Conservation (phyloP, 1,284 basidiomycete genomes). For the Leccinum subspadiceum region DNA sequence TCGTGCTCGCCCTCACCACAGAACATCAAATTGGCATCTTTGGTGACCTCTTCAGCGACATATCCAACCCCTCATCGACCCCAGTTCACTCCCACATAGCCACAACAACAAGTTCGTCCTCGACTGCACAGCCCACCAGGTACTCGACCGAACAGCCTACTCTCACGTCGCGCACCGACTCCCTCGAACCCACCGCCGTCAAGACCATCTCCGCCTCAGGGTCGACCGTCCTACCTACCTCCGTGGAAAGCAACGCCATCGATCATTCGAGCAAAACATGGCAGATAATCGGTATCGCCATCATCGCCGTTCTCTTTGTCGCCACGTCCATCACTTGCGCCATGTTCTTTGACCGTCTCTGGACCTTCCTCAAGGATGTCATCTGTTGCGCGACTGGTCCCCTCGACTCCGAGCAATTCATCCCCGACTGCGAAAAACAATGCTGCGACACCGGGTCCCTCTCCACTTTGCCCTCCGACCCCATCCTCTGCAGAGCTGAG, state of each 20-base stretch:
- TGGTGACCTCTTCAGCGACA: slow-evolving; percentile 12
- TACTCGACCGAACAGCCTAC: background rate
- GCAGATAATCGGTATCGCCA: slow-evolving; percentile 65
- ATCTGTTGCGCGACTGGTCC: slow-evolving; percentile 39
- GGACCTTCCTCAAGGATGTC: slow-evolving; percentile 52
- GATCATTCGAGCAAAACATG: slow-evolving; percentile 40
- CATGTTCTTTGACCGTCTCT: slow-evolving; percentile 68
- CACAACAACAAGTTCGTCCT: background rate
- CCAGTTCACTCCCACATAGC: background rate
- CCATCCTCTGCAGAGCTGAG: slow-evolving; percentile 1
- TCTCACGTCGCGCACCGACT: background rate
- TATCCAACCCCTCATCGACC: background rate
- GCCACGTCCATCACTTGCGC: slow-evolving; percentile 51
- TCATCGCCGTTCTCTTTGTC: slow-evolving; percentile 57
- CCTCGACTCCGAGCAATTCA: slow-evolving; percentile 49
- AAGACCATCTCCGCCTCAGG: slow-evolving; percentile 1
- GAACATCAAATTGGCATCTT: slow-evolving; percentile 15
- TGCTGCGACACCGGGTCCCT: slow-evolving; percentile 55
- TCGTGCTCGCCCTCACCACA: background rate
- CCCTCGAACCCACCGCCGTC: background rate
- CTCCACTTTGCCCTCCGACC: slow-evolving; percentile 32
- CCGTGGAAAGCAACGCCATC: slow-evolving; percentile 7
- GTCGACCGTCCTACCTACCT: slow-evolving; percentile 3
- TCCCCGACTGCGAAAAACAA: slow-evolving; percentile 61
- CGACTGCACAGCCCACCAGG: background rate